Base-by-base conservation (phyloP, 306 rosid species). In the Coriaria nepalensis region DNA sequence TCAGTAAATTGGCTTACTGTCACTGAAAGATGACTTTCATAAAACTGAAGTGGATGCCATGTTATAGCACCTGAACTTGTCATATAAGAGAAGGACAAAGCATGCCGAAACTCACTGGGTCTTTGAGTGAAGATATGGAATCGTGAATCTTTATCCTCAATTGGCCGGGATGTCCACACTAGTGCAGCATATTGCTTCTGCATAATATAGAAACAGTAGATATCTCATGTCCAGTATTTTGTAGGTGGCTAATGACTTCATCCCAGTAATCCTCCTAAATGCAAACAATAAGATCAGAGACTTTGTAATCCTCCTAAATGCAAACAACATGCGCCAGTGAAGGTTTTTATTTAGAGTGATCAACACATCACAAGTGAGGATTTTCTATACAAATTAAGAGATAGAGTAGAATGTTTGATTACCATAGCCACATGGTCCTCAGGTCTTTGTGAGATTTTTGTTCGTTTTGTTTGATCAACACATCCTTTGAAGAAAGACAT, bases 131-230 rank as follows among this genome's bases (percentile, higher is more conserved):
- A 50, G 78, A 68, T 65, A 90, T 34, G 52, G 57, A 60, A 47
- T 60, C 73, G 39, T n/a, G 70, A 40, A 62, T 85, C 92, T 47
- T 69, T 80, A 71, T 85, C 83, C 61, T 71, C 67, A 34, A 85
- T 66, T 8, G 82, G 74, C 45, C 86, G 81, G 37, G 95, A 90
- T 57, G 77, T 79, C 98, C 98, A 90, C 60, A 82, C 87, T 20
- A 85, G 69, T 40, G 95, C 95, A 67, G 83, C 83, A 68, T 90
- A 90, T 68, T 79, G 85, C 63, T 90, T 90, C 98, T 85, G 72
- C 69, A 64, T 8, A 37, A 53, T 61, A 59, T 56, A 50, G 53
- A 35, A 34, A 44, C 9, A 51, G 48, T 47, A 38, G 13, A 59
- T 39, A 59, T 53, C 10, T 20, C 29, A 20, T 20, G 29, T 20